Conservation (phyloP, 192 early-diverging fungal species). For the Coemansia guatemalensis region DNA sequence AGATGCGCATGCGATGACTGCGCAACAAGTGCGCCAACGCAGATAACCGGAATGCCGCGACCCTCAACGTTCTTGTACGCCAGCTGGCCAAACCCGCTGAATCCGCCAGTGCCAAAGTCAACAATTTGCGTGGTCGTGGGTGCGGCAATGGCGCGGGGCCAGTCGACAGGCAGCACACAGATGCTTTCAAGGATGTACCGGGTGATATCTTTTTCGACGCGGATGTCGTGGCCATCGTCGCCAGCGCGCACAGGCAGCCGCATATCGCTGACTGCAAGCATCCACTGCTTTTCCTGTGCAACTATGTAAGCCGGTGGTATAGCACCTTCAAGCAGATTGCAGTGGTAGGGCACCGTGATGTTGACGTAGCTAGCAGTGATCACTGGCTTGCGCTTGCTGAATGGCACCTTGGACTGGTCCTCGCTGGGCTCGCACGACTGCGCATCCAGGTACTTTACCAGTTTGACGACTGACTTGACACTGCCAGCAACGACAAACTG, state of each 20-base stretch:
- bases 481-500: slow-evolving; percentile 22
- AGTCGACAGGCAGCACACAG: slow-evolving; percentile 60
- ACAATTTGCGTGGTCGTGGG: slow-evolving; percentile 70
- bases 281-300: slow-evolving; percentile 59
- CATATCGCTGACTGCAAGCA: slow-evolving; percentile 60
- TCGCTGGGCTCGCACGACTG: slow-evolving; percentile 6
- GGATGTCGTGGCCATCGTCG: slow-evolving; percentile 70
- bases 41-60: slow-evolving; percentile 60
- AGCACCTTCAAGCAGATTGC: slow-evolving; percentile 41
- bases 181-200: slow-evolving; percentile 61
- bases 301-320: slow-evolving; percentile 58
- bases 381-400: slow-evolving; percentile 69
- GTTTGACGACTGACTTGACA: slow-evolving; percentile 1
- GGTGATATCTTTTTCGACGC: slow-evolving; percentile 57
- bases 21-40: slow-evolving; percentile 12
- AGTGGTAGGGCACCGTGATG: slow-evolving; percentile 76
- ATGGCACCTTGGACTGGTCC: slow-evolving; percentile 70
- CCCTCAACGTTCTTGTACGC: slow-evolving; percentile 87
- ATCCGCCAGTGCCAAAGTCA: slow-evolving; percentile 82
- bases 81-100: slow-evolving; percentile 77
- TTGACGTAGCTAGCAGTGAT: slow-evolving; percentile 76
- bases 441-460: slow-evolving; percentile 4
- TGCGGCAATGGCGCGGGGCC: slow-evolving; percentile 56
- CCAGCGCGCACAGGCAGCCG: slow-evolving; percentile 75
- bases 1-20: slow-evolving; percentile 62